Evolutionary conservation across 1,284 basidiomycete genomes (phyloP), one percentile per base, ranked within the genome.

Genomic region (Ceratobasidium sp.): DNA sequence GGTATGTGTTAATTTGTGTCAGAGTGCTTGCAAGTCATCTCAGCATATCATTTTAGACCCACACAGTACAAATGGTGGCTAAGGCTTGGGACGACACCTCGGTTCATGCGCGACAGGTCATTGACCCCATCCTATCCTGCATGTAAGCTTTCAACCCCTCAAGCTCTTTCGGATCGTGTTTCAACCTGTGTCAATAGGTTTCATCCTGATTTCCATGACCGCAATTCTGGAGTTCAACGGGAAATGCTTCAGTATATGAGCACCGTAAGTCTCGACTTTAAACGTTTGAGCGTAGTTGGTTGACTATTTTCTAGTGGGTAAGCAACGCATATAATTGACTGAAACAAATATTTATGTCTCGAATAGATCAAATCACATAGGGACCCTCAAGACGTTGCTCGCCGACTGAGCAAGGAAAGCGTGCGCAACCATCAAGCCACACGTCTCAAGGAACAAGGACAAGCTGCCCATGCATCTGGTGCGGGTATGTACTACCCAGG

Each of bases 201-300:
- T 86, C 93, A 96, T 79, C 94, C 93, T 8, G 91, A 93, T 77
- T 96, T 93, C 83, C 87, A 89, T 78, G 85, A 90, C 78, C 80
- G 81, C 14, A 81, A 84, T 76, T 91, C 91, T 0, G 84, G 86
- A 74, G 85, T 96, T 34, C 94, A 96, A 80, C 83, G 85, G 45
- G 87, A 92, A 77, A 96, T 97, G 93, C 76, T 83, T 43, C 81
- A 82, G 30, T 81, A 80, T 75, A 80, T 85, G 79, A 30, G 48
- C 21, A 70, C 41, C 21, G 65, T 70, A 41, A 57, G 74, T 62
- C 32, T 39, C 39, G 21, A 18, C 28, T 21, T 34, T 1, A 28
- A 18, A 46, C 5, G 10, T 45, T 46, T 6, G 18, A 59, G 41
- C 18, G 50, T 34, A 48, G 48, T 32, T 65, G 39, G 34, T 52